Evolutionary conservation across 176 grass and related monocot genomes (phyloP).

Genomic region (Avena eriantha): DNA sequence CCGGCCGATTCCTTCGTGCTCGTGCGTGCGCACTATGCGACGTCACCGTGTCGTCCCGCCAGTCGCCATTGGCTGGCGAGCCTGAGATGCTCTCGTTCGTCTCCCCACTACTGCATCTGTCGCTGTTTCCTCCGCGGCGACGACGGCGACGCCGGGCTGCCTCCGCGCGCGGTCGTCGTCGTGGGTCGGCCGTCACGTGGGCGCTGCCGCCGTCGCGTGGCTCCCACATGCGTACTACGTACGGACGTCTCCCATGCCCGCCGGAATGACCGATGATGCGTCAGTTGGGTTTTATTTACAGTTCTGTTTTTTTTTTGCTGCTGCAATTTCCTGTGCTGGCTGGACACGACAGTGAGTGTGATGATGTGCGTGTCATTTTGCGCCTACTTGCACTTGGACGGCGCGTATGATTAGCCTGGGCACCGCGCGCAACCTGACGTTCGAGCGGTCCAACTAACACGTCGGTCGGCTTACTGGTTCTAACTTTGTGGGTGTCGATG

Average conservation of each 20-base stretch:
- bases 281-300: not conserved
- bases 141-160: not conserved
- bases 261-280: not conserved
- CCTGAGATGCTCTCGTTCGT: not conserved
- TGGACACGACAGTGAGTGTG: not conserved
- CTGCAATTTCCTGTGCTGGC: not conserved
- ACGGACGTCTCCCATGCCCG: not conserved
- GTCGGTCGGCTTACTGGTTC: not conserved
- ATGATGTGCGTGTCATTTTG: no score
- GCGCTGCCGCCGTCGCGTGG: constrained; percentile 17
- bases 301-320: not conserved
- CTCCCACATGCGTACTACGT: not conserved
- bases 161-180: not conserved
- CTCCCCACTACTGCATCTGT: not conserved
- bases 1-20: not conserved
- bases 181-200: constrained; percentile 1
- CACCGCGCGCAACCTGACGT: not conserved
- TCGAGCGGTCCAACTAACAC: not conserved
- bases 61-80: constrained; percentile 3
- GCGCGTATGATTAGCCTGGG: not conserved
- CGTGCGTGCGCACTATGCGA: constrained; percentile 4
- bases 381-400: no score
- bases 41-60: not conserved
- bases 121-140: constrained; percentile 5
- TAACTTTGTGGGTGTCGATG: not conserved